Evolutionary conservation across 768 basidiomycete genomes (phyloP).

Genomic region (Termitomyces sp.): DNA sequence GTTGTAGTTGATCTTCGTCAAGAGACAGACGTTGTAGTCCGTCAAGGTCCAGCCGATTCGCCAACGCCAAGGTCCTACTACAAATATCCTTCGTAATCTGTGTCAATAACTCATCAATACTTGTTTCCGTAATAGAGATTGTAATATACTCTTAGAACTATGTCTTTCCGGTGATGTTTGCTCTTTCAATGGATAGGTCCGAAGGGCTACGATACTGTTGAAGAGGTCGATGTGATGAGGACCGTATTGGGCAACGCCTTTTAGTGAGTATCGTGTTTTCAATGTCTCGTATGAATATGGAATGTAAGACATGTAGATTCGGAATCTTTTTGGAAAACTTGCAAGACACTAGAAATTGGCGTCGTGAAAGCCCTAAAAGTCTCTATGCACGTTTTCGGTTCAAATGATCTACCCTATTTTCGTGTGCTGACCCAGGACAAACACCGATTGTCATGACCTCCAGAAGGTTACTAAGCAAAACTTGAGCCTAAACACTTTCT

Average conservation of each 20-base stretch:
- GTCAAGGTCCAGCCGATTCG: background rate
- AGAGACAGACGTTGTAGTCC: conserved; percentile 3
- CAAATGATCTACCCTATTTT: background rate
- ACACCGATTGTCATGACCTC: background rate
- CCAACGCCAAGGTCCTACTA: background rate
- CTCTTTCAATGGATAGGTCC: background rate
- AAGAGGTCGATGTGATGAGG: too few relatives aligned
- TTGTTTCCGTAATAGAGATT: background rate
- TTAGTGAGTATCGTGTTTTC: background rate
- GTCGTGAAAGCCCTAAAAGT: background rate
- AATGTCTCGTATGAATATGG: too few relatives aligned
- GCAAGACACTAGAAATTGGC: background rate
- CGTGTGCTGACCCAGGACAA: background rate
- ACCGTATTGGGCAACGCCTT: background rate
- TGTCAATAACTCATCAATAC: background rate
- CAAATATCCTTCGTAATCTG: background rate
- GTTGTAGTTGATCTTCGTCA: background rate
- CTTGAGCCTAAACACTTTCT: background rate
- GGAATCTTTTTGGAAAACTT: background rate
- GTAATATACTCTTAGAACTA: background rate
- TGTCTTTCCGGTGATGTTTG: background rate
- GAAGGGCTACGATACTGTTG: too few relatives aligned
- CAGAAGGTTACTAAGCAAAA: background rate
- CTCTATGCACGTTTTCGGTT: background rate
- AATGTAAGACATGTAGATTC: too few relatives aligned